phyloP scores from a whole-genome alignment of 192 early-diverging fungal genomes.

The Powellomyces hirtus region DNA sequence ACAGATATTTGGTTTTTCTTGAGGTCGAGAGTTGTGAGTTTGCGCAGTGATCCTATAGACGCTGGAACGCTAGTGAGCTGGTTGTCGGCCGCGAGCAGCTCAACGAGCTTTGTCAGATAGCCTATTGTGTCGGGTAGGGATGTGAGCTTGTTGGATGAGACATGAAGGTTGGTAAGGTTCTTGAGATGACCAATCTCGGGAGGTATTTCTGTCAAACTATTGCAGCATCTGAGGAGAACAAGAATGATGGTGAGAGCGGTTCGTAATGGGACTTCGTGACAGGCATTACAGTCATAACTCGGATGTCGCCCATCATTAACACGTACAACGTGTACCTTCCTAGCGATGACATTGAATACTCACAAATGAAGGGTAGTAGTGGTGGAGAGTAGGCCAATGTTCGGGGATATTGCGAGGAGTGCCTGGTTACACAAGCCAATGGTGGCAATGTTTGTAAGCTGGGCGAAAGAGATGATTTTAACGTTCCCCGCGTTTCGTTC shows the following conservation, averaged over 20 bases:
- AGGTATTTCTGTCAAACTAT: conserved; percentile 67
- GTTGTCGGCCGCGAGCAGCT: conserved; percentile 67
- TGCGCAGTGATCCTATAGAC: conserved; percentile 59
- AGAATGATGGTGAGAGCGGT: too few species aligned
- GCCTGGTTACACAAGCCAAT: conserved; percentile 60
- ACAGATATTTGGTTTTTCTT: conserved; percentile 58
- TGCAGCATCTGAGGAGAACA: conserved; percentile 79
- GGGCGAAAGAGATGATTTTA: conserved; percentile 29
- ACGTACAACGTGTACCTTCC: too few species aligned
- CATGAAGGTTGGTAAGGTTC: conserved; percentile 61
- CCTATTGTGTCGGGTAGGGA: conserved; percentile 68
- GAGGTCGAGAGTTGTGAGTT: conserved; percentile 61
- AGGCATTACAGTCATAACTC: too few species aligned
- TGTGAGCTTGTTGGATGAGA: conserved; percentile 64
- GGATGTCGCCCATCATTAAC: too few species aligned
- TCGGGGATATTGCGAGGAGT: conserved; percentile 64
- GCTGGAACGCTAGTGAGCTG: conserved; percentile 60
- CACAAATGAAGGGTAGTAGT: conserved; percentile 73
- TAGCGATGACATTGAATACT: too few species aligned
- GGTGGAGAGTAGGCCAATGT: conserved; percentile 62
- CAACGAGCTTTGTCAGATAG: conserved; percentile 60
- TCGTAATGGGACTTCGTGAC: too few species aligned
- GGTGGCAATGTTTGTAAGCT: conserved; percentile 30
- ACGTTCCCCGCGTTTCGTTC: conserved; percentile 5
- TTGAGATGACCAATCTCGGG: conserved; percentile 70